Evolutionary conservation across 2,329 filamentous ascomycete species (phyloP), one percentile per base, ranked within the genome.

Genomic region (Fusarium succisae): DNA sequence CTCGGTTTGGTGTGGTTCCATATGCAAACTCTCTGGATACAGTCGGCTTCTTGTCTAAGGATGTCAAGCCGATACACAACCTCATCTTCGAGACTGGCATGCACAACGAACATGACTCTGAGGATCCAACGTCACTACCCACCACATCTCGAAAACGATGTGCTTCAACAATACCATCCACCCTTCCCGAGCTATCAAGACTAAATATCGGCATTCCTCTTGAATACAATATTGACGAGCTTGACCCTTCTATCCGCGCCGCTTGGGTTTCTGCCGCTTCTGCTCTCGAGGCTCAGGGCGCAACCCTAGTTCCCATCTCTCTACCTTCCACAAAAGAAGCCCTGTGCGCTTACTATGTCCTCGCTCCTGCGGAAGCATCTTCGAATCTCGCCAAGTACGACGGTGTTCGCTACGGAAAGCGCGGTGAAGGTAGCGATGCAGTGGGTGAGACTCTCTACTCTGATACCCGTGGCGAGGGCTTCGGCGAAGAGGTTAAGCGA

Each of bases 311-410:
- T 17, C 89, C 93, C 4, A 89, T 98, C 22, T 94, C 92, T 5
- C 87, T 99, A 9, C 95, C 96, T 1, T 90, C 92, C 2, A 99
- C 96, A 3, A 92, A 91, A 71, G 91, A 94, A 75, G 96, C 96
- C 0, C 89, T 99, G 2, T 94, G 95, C 26, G 93, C 96, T 39
- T 99, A 99, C 85, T 99, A 99, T 82, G 90, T 99, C 64, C 91
- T 99, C 63, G 97, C 96, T 2, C 94, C 96, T 0, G 96, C 96
- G 22, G 96, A 99, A 83, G 96, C 96, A 8, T 94, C 94, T 3
- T 98, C 96, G 22, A 99, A 99, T 78, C 89, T 99, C 5, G 94
- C 96, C 65, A 98, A 97, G 81, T 99, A 98, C 81, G 97, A 99
- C 78, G 96, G 96, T 26, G 91, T 98, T n/a, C 92, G 96, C 17